Evolutionary conservation across 2,329 filamentous ascomycete genomes (phyloP), one percentile per base, ranked within the genome.

Genomic region (Penicillium sp.): DNA sequence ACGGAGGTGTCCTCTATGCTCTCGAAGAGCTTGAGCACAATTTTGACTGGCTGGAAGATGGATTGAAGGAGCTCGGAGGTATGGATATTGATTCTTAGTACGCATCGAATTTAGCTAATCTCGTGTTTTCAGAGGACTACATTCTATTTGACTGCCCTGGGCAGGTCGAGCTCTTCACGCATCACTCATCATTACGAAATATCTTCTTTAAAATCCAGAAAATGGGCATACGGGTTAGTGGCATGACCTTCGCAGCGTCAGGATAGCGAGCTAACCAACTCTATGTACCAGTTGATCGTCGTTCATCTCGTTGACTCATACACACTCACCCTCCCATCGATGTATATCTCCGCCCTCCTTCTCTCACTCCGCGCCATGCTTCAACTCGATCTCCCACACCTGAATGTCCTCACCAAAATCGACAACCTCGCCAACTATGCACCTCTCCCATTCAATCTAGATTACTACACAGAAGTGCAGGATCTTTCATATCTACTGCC

Each of bases 341-440:
- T 97, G 57, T 99, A 97, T 75, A 89, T 99, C 56, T 96, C 93
- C 63, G 94, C 95, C 65, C 83, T 99, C 54, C 87, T 99, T 53
- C 86, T 99, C 22, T 93, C 92, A 52, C 85, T 99, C 60, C 89
- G 94, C 62, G 92, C 91, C 65, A 99, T 99, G 93, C 86, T 99
- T 49, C 94, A 97, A 76, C 93, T 99, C 84, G 94, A 97, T 69
- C 89, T 97, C 58, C 92, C 94, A 1, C 91, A 97, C 70, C 81
- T 99, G 63, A 99, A 99, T 69, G 90, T 99, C 58, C 83, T 99
- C 24, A 97, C 92, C 54, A 99, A 99, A 77, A 96, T 99, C 76
- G 94, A 99, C 76, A 97, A 97, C 70, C 81, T 99, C 50, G 80
- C 87, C 34, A 86, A 88, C 49, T 97, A 96, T 69, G 88, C 91